These are phyloP conservation scores for Arbutus unedo DNA, from an alignment of 148 eudicot genomes.

Conservation along the genomic window DNA sequence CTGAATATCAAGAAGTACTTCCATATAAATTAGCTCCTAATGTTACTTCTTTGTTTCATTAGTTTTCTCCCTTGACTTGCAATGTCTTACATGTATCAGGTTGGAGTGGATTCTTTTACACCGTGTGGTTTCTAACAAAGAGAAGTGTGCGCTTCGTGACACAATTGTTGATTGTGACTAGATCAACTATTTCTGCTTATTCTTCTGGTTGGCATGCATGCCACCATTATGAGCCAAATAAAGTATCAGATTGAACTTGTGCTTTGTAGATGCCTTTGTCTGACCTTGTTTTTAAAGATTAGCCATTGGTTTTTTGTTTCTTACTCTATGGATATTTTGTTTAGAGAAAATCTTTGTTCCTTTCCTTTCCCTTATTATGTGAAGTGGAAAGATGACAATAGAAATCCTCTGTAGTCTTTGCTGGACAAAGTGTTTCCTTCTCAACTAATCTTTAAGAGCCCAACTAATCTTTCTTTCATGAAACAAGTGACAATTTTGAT, in stretches of 20 bases:
- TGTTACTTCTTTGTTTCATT: not conserved
- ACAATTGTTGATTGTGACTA: slow-evolving; percentile 43
- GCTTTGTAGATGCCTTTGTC: not conserved
- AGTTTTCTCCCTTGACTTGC: not conserved
- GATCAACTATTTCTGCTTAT: slow-evolving; percentile 59
- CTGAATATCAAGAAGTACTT: not conserved
- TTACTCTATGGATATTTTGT: too few relatives aligned
- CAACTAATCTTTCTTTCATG: too few relatives aligned
- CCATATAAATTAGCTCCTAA: not conserved
- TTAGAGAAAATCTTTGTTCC: too few relatives aligned
- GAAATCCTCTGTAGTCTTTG: too few relatives aligned
- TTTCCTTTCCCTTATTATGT: too few relatives aligned
- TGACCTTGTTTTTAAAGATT: too few relatives aligned
- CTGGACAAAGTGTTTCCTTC: too few relatives aligned
- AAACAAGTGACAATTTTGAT: too few relatives aligned
- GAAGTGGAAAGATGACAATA: too few relatives aligned
- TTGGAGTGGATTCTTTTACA: slow-evolving; percentile 81
- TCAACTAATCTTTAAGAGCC: too few relatives aligned
- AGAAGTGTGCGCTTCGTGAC: slow-evolving; percentile 53
- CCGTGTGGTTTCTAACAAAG: slow-evolving; percentile 49
- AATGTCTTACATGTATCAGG: slow-evolving; percentile 31
- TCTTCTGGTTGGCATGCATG: slow-evolving; percentile 36
- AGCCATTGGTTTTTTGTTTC: too few relatives aligned
- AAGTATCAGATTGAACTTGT: slow-evolving; percentile 22
- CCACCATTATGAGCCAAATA: slow-evolving; percentile 24